phyloP scores from a whole-genome alignment of 2,329 filamentous ascomycete species.

The Lasiodiplodia sp. region DNA sequence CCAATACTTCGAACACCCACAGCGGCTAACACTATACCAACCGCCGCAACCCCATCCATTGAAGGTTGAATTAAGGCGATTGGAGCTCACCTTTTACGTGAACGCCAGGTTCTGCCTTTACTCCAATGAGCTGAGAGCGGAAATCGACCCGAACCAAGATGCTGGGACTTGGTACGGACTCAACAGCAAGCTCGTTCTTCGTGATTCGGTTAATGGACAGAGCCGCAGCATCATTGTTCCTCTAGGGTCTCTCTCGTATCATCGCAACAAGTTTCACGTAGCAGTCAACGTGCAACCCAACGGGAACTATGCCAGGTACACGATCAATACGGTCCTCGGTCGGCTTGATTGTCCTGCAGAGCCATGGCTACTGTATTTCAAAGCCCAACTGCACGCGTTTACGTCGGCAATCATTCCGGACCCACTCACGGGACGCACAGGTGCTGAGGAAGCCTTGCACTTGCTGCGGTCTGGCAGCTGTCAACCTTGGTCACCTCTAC shows the following conservation, averaged over 20 bases:
- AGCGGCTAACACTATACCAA: conserved; percentile 57
- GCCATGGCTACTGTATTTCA: conserved; percentile 61
- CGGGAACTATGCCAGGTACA: conserved; percentile 58
- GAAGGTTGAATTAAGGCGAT: conserved; percentile 58
- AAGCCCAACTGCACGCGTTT: conserved; percentile 66
- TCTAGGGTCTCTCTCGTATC: conserved; percentile 47
- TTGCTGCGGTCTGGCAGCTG: conserved; percentile 59
- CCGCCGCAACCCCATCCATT: conserved; percentile 42
- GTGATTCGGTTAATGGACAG: conserved; percentile 49
- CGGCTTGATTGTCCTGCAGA: conserved; percentile 66
- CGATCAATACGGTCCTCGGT: conserved; percentile 62
- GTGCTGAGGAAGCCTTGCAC: conserved; percentile 65
- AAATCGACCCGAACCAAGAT: conserved; percentile 62
- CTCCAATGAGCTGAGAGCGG: conserved; percentile 58
- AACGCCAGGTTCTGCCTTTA: conserved; percentile 53
- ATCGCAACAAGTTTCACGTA: conserved; percentile 52
- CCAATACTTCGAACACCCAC: conserved; percentile 55
- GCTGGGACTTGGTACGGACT: conserved; percentile 67
- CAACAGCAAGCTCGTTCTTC: conserved; percentile 64
- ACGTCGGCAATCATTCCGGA: conserved; percentile 68
- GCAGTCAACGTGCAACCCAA: conserved; percentile 46
- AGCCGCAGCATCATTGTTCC: conserved; percentile 64
- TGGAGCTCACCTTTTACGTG: conserved; percentile 64
- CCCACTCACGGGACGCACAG: conserved; percentile 64
- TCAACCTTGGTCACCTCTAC: conserved; percentile 46